Base-by-base conservation (phyloP, 805 yeast species). In the Teunomyces stri region DNA sequence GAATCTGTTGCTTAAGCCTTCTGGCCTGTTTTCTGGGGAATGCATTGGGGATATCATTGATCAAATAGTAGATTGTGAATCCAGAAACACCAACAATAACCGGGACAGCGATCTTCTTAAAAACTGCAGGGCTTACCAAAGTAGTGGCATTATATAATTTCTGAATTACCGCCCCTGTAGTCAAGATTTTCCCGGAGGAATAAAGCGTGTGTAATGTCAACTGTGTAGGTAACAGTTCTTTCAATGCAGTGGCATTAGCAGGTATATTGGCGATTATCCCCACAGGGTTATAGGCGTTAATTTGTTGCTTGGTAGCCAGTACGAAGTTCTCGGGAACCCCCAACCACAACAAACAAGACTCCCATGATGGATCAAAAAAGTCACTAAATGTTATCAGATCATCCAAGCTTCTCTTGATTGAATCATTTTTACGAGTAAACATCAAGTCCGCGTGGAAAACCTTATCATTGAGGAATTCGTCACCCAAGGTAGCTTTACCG, bases 1-100 rank as follows among this genome's bases (percentile, higher is more conserved):
- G 73, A 29, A 94, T 71, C 57, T 85, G 86, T 5, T 60, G 60
- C 52, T 78, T 79, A 54, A 92, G 79, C 64, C 87, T 89, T 42
- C 76, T 73, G 0, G 94, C 89, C 49, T 89, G 77, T 48, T 90
- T 90, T 54, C 89, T 74, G 15, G 96, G 95, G 56, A 89, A 81
- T 0, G 97, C 96, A 56, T 85, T 80, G 2, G 97, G 97, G 11
- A 95, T 81, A 64, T 94, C 98, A 49, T 76, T 73, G 15, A 89
- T 69, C 48, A 90, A 62, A 57, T 87, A 89, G 35, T 81, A 80
- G 0, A 79, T 68, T 0, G 85, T 74, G 11, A 81, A 70, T 1
- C 81, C 76, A 4, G 80, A 68, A 0, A 78, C 76, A 6, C 81
- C 73, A 2, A 82, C 53, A 0, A 76, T 49, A 0, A 81, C 41